Evolutionary conservation across 176 grass and related monocot species (phyloP), one percentile per base, ranked within the genome.

Genomic region (Aegilops tauschii): DNA sequence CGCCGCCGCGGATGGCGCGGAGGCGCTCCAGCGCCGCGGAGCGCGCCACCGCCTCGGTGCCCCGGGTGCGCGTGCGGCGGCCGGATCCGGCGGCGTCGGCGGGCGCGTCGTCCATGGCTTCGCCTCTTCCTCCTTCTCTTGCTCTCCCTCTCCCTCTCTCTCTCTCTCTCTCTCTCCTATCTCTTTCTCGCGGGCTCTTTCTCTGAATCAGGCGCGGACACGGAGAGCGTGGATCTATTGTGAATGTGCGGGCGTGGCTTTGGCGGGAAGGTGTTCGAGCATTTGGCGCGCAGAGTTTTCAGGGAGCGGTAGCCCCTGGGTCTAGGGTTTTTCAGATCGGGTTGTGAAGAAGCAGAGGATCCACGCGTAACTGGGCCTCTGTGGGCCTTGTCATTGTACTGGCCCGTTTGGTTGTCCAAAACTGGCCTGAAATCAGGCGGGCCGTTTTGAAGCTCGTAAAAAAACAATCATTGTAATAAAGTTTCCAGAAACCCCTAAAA

Each of bases 1-100:
- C 82, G 37, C 90, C 78, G 0, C 29, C 56, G 9, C 83, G 77
- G 10, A 91, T 81, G 70, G 96, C 82, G 47, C 86, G 90, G 76
- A 98, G 88, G 12, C 87, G 92, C 25, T 96, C 92, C 34, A 98
- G 92, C 17, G 89, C 90, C 8, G 97, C 82, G 49, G 92, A 87
- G 12, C 92, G 90, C 12, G 76, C 88, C 12, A 8, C 30, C 39
- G 93, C 86, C 79, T 89, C 92, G 28, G 86, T 6, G 9, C 90
- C 92, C 17, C 90, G 80, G 85, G 88, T 61, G 73, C 94, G 88
- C 28, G 67, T 44, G 44, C 97, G 94, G 84, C 92, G 96, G 75
- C 89, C 90, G 69, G 86, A 84, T 42, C 82, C 44, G 13, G 25
- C 39, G 61, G 86, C 49, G 9, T 88, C 90, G 32, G 82, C 70